phyloP scores from a whole-genome alignment of 169 alveolate genomes.

The Eimeria praecox region DNA sequence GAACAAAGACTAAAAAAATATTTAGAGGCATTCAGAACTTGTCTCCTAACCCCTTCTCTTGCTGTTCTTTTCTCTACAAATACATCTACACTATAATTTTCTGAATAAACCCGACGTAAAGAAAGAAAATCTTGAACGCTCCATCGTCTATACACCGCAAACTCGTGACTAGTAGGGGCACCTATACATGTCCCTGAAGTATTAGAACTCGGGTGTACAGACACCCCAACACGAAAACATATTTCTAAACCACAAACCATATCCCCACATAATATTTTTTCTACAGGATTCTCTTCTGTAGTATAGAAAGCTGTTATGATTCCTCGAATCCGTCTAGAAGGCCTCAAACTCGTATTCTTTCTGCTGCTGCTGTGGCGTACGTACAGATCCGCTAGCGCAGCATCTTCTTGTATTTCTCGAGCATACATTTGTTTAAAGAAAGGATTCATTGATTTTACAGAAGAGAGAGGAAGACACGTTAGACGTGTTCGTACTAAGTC shows the following conservation, averaged over 20 bases:
- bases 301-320: slow-evolving; percentile 11
- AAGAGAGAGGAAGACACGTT: not conserved
- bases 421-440: not conserved
- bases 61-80: slow-evolving; percentile 21
- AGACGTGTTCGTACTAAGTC: slow-evolving; percentile 56
- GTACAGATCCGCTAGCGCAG: slow-evolving; percentile 39
- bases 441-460: not conserved
- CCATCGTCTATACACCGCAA: slow-evolving; percentile 40
- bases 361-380: slow-evolving; percentile 61
- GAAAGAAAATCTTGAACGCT: not conserved
- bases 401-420: not conserved
- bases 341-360: slow-evolving; percentile 21
- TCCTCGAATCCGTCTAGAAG: slow-evolving; percentile 25
- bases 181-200: not conserved
- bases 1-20: not conserved
- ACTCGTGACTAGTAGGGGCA: not conserved
- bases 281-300: not conserved
- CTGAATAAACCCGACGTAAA: not conserved
- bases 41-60: not conserved
- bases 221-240: slow-evolving; percentile 44
- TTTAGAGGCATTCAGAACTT: not conserved
- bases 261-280: not conserved
- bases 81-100: not conserved
- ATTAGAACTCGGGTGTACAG: slow-evolving; percentile 31
- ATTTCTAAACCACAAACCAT: slow-evolving; percentile 4